Evolutionary conservation across 352 stramenopile genomes (phyloP), one percentile per base, ranked within the genome.

Genomic region (Pilasporangium apinafurcum): DNA sequence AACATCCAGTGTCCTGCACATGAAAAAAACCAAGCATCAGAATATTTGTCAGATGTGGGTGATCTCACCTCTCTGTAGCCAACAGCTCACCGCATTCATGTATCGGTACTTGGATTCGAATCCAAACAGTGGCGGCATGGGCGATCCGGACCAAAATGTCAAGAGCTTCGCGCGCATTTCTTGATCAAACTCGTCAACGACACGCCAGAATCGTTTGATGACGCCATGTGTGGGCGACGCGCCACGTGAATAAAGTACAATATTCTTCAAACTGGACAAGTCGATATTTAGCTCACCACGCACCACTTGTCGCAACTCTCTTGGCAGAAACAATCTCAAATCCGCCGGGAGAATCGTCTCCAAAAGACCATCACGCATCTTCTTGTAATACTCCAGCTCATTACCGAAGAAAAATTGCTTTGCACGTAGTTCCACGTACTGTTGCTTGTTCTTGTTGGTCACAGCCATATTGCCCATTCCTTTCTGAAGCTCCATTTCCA

Each of bases 131-230:
- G 79, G 79, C 27, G 79, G 75, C 40, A 71, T 43, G 0, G 73
- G 56, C 6, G 75, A 88, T 2, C 79, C 79, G 8, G 70, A 86
- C 79, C 79, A 91, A 43, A 91, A 91, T 0, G 67, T 78, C n/a
- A 91, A 51, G 7, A 91, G 47, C 36, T 83, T 75, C 17, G 67
- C 62, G 44, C 64, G 62, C 14, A 47, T 54, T 2, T 55, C 30
- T 44, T 87, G 63, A 27, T 86, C 69, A 37, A 91, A 85, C 9
- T 27, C 49, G 16, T 83, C 63, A 1, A 77, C 76, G 6, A 87
- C 67, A 13, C 70, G 48, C 79, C 79, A 91, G 35, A 91, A 91
- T 18, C 57, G 44, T 25, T 63, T 49, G 18, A 85, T 53, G 8
- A 81, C 69, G 20, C 65, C 51, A 14, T 76, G 51, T 8, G 49